phyloP scores from a whole-genome alignment of 192 early-diverging fungal genomes.

The Coemansia pectinata region DNA sequence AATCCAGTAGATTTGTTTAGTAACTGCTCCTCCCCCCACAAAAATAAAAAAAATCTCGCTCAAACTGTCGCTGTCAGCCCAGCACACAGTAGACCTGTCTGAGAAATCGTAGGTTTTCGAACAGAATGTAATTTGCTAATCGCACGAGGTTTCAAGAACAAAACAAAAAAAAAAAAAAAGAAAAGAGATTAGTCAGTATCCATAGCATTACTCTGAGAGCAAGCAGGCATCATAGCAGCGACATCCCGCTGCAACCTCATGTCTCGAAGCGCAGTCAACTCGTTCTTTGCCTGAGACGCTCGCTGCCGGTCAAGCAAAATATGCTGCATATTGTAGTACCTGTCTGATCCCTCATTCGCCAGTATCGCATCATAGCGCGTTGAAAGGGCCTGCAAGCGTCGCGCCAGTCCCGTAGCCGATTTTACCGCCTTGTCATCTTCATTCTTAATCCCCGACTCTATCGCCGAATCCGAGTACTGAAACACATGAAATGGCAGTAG shows the following conservation, averaged over 20 bases:
- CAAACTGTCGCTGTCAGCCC: neutral
- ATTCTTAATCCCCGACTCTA: slow-evolving; percentile 20
- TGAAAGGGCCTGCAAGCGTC: slow-evolving; percentile 9
- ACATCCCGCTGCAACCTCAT: slow-evolving; percentile 38
- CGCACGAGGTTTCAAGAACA: neutral
- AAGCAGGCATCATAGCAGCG: slow-evolving; percentile 8
- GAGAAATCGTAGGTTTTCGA: neutral
- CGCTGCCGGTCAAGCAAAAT: slow-evolving; percentile 32
- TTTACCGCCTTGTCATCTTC: slow-evolving; percentile 10
- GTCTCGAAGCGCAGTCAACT: slow-evolving; percentile 28
- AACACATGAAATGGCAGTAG: slow-evolving; percentile 76
- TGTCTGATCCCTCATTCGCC: slow-evolving; percentile 23
- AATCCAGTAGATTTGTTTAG: neutral
- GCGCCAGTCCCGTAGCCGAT: neutral
- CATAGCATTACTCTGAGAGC: neutral
- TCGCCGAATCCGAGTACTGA: slow-evolving; percentile 59
- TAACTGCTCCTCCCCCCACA: neutral
- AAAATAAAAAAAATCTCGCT: neutral
- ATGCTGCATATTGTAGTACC: slow-evolving; percentile 19
- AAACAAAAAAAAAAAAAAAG: neutral
- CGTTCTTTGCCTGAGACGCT: slow-evolving; percentile 4
- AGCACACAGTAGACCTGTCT: neutral
- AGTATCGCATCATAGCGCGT: slow-evolving; percentile 21
- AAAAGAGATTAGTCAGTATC: neutral
- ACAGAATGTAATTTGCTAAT: neutral